Evolutionary conservation across 495 filamentous ascomycete genomes (phyloP), one percentile per base, ranked within the genome.

Genomic region (Durotheca rogersii): DNA sequence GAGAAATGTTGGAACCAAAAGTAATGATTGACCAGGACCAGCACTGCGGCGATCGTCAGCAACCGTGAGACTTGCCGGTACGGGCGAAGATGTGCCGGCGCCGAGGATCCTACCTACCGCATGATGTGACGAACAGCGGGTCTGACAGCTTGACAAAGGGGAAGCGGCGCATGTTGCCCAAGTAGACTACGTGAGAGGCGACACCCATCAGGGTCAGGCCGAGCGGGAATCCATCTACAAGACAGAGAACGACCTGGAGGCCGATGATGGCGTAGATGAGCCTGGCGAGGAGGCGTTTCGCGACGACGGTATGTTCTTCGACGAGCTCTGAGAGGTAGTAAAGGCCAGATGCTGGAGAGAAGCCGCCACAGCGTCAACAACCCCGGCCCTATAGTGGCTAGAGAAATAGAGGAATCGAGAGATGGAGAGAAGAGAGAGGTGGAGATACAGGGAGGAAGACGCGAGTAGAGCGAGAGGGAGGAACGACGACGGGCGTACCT

Each of bases 261-360:
- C 54, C 75, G 46, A 97, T 88, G 59, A 95, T 82, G 46, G 70
- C 71, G 75, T 96, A 95, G 67, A 98, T 96, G 31, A 97, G 75
- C 34, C 80, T 81, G 9, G 79, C 88, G 17, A 98, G 78, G 17
- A 96, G 76, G 47, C 83, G 87, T 64, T 95, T 91, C 14, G 91
- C 86, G 35, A 94, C 67, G 7, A 97, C 92, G 7, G 90, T 97
- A 65, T 97, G 92, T 64, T 98, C 93, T 71, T 98, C 94, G 40
- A 98, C 93, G 7, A 96, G 79, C 70, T 98, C 93, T 1, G 93
- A 96, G 37, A 98, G 87, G 67, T 98, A 98, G 74, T 98, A 97
- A 16, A 98, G 83, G 19, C 94, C 94, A 16, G 90, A 95, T 25
- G 93, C 93, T 95, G 61, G 53, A 36, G 35, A 19, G 12, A 34